Conservation (phyloP, 495 filamentous ascomycete species). For the Daldinia grandis region DNA sequence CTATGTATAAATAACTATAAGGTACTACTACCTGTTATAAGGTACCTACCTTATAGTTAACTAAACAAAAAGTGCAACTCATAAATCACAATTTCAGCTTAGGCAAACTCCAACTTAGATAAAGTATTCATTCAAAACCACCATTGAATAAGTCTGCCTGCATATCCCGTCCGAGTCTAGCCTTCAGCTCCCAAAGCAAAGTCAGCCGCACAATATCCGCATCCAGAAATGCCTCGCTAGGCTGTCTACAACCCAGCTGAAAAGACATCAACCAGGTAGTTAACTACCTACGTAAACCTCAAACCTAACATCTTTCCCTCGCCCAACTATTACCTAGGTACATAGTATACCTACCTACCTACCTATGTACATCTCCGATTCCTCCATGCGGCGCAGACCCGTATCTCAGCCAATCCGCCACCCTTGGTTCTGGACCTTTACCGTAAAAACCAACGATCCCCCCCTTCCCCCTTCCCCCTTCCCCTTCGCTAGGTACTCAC, state of each 20-base stretch:
- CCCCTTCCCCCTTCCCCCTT: no score
- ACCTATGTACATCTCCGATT: background rate
- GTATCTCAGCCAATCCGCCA: slow-evolving; percentile 21
- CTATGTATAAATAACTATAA: no score
- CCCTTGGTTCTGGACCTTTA: background rate
- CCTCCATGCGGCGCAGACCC: slow-evolving; percentile 16
- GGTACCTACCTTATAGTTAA: no score
- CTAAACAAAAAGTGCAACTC: background rate
- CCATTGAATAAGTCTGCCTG: background rate
- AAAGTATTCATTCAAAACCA: background rate
- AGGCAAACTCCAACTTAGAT: background rate
- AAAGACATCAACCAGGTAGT: background rate
- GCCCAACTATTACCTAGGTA: background rate
- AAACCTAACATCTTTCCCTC: background rate
- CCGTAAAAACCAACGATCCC: no score
- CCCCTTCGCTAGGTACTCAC: no score
- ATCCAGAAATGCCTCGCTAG: slow-evolving; percentile 12
- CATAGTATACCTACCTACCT: no score
- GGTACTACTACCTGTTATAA: no score
- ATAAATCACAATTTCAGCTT: background rate
- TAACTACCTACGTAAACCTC: background rate
- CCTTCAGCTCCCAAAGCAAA: background rate
- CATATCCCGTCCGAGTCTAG: background rate
- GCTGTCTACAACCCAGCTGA: slow-evolving; percentile 5
- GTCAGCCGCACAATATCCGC: slow-evolving; percentile 15